Percentiles rank a stretch among this genome's conserved stretches.
These are phyloP conservation scores for Akanthomyces uredinophilus DNA, from an alignment of 2,329 filamentous ascomycete genomes.

Conservation along the genomic window DNA sequence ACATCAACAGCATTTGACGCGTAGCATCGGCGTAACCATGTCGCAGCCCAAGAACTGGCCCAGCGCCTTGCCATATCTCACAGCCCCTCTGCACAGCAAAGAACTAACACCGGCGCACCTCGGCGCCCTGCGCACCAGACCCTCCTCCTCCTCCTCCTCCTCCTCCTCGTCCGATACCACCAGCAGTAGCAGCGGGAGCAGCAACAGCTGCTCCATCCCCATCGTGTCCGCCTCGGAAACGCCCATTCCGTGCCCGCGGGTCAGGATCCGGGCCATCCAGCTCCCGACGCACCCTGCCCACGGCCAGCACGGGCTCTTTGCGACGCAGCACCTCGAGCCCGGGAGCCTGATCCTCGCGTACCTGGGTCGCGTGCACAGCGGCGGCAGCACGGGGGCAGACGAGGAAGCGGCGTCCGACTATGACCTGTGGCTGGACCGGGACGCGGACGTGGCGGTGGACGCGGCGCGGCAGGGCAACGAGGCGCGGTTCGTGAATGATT, in stretches of 20 bases:
- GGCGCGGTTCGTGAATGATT: constrained; percentile 63
- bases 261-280: constrained; percentile 50
- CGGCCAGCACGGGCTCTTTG: constrained; percentile 57
- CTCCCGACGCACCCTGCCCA: constrained; percentile 50
- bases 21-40: constrained; percentile 20
- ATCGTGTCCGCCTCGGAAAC: constrained; percentile 27
- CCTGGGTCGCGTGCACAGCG: constrained; percentile 52
- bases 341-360: constrained; percentile 58
- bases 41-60: constrained; percentile 56
- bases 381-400: constrained; percentile 23
- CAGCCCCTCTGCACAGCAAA: constrained; percentile 42
- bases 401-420: constrained; percentile 45
- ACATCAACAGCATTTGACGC: too few relatives aligned
- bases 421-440: constrained; percentile 58
- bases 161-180: too few relatives aligned
- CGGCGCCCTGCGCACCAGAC: constrained; percentile 31
- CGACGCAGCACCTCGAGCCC: constrained; percentile 46
- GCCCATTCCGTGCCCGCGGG: constrained; percentile 41
- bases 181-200: too few relatives aligned
- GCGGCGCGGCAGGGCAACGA: constrained; percentile 56
- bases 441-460: constrained; percentile 54
- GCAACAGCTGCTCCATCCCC: constrained; percentile 16
- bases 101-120: constrained; percentile 40
- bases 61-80: constrained; percentile 45
- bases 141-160: constrained; percentile 12